Percentiles rank a stretch among this genome's conserved stretches.
phyloP scores from a whole-genome alignment of 1,139 yeast genomes.

The Geotrichum cucujoidarum region DNA sequence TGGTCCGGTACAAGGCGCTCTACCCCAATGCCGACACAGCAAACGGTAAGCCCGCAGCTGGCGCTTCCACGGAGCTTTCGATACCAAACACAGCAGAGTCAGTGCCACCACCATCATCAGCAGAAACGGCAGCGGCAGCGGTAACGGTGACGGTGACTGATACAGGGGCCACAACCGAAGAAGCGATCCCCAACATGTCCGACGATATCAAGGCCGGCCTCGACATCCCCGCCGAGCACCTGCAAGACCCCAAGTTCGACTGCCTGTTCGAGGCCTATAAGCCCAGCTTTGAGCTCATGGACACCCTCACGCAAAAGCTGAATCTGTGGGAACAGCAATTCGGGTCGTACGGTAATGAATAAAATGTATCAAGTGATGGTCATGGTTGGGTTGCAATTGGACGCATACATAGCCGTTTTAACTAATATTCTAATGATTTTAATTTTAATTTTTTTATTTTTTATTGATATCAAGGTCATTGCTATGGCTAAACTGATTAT shows the following conservation, averaged over 20 bases:
- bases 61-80: constrained; percentile 11
- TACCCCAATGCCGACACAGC: constrained; percentile 7
- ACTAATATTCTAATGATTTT: no score
- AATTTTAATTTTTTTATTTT: no score
- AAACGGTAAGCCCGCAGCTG: constrained; percentile 4
- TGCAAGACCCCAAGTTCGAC: constrained; percentile 29
- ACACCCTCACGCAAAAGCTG: constrained; percentile 60
- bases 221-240: constrained; percentile 6
- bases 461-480: background rate
- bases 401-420: no score
- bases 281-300: constrained; percentile 62
- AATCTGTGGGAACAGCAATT: constrained; percentile 73
- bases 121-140: background rate
- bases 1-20: constrained; percentile 19
- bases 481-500: background rate
- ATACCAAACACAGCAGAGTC: background rate
- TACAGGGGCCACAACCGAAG: background rate
- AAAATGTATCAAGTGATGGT: no score
- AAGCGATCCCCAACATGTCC: background rate
- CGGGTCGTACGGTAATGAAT: constrained; percentile 43
- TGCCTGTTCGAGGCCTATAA: constrained; percentile 47
- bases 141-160: background rate
- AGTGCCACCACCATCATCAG: background rate
- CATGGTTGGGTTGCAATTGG: no score
- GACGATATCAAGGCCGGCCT: constrained; percentile 3